Percentiles rank a stretch among this genome's conserved stretches.
phyloP scores from a whole-genome alignment of 2,329 filamentous ascomycete species.

The Hypoxylon sp. region DNA sequence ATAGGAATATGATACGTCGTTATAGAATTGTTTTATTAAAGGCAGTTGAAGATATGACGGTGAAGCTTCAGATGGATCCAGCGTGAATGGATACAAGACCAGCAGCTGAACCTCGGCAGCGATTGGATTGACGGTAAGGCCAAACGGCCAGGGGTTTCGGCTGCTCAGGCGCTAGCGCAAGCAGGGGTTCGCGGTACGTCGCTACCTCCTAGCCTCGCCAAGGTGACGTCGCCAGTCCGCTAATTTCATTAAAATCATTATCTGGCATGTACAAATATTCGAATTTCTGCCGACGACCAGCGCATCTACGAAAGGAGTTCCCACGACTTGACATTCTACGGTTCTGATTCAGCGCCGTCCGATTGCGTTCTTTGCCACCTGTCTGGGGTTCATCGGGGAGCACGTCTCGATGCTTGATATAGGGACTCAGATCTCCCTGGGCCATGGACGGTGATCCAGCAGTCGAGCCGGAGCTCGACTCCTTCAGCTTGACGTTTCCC shows the following conservation, averaged over 20 bases:
- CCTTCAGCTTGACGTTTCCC: conserved; percentile 88
- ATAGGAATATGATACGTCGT: background rate
- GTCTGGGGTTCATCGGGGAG: background rate
- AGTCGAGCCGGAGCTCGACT: conserved; percentile 81
- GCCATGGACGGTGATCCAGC: conserved; percentile 81
- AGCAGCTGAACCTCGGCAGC: conserved; percentile 37
- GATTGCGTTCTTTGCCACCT: conserved; percentile 6
- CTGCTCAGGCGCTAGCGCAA: conserved; percentile 14
- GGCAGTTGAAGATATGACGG: conserved; percentile 15
- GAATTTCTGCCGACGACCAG: conserved; percentile 6
- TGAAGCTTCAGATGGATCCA: conserved; percentile 22
- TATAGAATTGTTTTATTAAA: background rate
- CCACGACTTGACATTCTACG: background rate
- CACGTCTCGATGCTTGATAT: conserved; percentile 42
- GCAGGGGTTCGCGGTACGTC: conserved; percentile 30
- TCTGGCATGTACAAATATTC: conserved; percentile 38
- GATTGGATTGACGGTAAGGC: conserved; percentile 22
- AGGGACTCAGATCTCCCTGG: conserved; percentile 27
- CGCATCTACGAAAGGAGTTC: conserved; percentile 4
- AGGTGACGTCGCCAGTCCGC: conserved; percentile 42
- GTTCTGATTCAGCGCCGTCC: background rate
- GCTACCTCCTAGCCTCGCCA: conserved; percentile 21
- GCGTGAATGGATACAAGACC: background rate
- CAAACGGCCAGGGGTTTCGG: conserved; percentile 26
- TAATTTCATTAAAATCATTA: conserved; percentile 37